These are phyloP conservation scores for Cornus kousa DNA, from an alignment of 148 eudicot species.

Conservation along the genomic window DNA sequence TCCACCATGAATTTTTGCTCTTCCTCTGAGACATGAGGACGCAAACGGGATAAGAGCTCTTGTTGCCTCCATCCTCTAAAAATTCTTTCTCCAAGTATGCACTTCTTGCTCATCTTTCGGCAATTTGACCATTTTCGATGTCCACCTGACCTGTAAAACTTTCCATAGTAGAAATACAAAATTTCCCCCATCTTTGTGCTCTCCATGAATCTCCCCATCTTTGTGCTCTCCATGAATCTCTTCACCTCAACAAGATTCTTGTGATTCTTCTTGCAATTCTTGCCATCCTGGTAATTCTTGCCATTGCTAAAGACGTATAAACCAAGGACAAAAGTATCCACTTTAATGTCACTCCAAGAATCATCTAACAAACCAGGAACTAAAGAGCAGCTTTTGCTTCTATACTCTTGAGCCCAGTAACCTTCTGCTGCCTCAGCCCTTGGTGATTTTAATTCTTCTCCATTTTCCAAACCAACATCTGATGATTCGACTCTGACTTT, in stretches of 20 bases:
- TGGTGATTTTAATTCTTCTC: constrained; percentile 8
- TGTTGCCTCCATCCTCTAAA: constrained; percentile 33
- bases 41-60: constrained; percentile 29
- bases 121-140: constrained; percentile 25
- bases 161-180: constrained; percentile 30
- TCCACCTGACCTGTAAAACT: constrained; percentile 22
- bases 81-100: constrained; percentile 18
- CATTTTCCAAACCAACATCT: background rate
- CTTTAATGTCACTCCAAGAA: constrained; percentile 26
- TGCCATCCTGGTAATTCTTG: no score
- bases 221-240: constrained; percentile 25
- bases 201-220: constrained; percentile 24
- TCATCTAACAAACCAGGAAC: constrained; percentile 7
- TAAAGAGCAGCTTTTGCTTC: background rate
- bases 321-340: constrained; percentile 18
- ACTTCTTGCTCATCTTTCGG: constrained; percentile 19
- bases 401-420: no score
- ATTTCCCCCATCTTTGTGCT: constrained; percentile 26
- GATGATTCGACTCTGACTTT: background rate
- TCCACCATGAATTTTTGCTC: constrained; percentile 19
- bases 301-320: constrained; percentile 18
- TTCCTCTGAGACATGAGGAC: constrained; percentile 25
- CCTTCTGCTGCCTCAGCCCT: no score
- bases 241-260: constrained; percentile 2
- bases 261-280: no score